These are phyloP conservation scores for Rhytidiadelphus loreus DNA, from an alignment of 225 moss, liverwort and hornwort genomes.

Conservation along the genomic window DNA sequence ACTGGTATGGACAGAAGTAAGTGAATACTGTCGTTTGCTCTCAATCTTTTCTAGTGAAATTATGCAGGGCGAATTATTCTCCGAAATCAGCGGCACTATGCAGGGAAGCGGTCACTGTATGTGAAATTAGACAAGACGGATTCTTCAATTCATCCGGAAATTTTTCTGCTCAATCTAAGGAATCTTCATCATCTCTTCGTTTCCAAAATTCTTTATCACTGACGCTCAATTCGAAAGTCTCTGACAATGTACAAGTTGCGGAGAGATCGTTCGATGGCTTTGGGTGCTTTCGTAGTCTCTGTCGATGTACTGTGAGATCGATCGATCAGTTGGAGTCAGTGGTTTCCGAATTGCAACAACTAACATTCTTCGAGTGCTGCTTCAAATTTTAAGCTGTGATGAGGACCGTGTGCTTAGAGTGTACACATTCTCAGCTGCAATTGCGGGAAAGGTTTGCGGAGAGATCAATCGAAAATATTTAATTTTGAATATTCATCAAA, in stretches of 20 bases:
- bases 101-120: too few relatives aligned
- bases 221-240: background rate
- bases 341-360: background rate
- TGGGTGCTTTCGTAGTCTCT: background rate
- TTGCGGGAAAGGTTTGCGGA: too few relatives aligned
- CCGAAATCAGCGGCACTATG: background rate
- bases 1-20: background rate
- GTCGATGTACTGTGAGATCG: background rate
- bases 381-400: background rate
- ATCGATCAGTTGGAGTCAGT: too few relatives aligned
- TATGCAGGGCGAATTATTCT: background rate
- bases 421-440: background rate
- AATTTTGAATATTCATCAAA: too few relatives aligned
- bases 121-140: too few relatives aligned
- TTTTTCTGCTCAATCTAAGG: background rate
- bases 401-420: too few relatives aligned
- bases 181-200: background rate
- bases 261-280: background rate
- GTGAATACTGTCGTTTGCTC: background rate
- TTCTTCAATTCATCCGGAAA: too few relatives aligned
- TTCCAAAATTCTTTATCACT: background rate
- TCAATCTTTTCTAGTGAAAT: background rate
- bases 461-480: too few relatives aligned
- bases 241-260: background rate
- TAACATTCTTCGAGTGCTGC: background rate